A percentile compares a stretch with the other conserved stretches of the same genome.
Evolutionary conservation across 768 basidiomycete species (phyloP).

Genomic region (Hygrophorus russula): DNA sequence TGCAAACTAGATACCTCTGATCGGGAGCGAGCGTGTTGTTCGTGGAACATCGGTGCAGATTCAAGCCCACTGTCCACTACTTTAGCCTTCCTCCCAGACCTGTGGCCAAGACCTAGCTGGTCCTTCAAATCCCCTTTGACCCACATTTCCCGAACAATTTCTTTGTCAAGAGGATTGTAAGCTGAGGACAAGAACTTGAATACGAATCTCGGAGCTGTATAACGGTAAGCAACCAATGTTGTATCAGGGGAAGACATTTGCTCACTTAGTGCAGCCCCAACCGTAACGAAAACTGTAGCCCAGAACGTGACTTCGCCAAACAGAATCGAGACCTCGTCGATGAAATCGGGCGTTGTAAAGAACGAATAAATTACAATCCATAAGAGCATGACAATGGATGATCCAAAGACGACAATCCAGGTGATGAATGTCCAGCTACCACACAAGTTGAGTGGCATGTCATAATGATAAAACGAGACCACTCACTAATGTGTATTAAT

Average conservation of each 20-base stretch:
- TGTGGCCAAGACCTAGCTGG: slow-evolving; percentile 58
- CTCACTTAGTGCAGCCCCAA: slow-evolving; percentile 62
- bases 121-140: slow-evolving; percentile 77
- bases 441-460: slow-evolving; percentile 12
- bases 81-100: slow-evolving; percentile 37
- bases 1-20: slow-evolving; percentile 43
- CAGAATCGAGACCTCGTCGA: slow-evolving; percentile 59
- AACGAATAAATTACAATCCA: slow-evolving; percentile 88
- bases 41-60: slow-evolving; percentile 60
- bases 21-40: slow-evolving; percentile 49
- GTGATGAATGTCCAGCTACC: slow-evolving; percentile 74
- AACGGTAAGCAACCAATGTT: slow-evolving; percentile 1
- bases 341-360: slow-evolving; percentile 62
- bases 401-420: slow-evolving; percentile 73
- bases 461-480: slow-evolving; percentile 8
- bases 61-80: slow-evolving; percentile 32
- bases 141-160: slow-evolving; percentile 91
- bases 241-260: slow-evolving; percentile 6
- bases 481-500: slow-evolving; percentile 82
- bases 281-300: slow-evolving; percentile 62
- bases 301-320: slow-evolving; percentile 80
- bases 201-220: slow-evolving; percentile 68
- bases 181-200: slow-evolving; percentile 59
- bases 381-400: slow-evolving; percentile 69
- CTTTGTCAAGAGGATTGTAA: slow-evolving; percentile 76